These are phyloP conservation scores for Termitomyces sp. DNA, from an alignment of 768 basidiomycete genomes.

Conservation along the genomic window DNA sequence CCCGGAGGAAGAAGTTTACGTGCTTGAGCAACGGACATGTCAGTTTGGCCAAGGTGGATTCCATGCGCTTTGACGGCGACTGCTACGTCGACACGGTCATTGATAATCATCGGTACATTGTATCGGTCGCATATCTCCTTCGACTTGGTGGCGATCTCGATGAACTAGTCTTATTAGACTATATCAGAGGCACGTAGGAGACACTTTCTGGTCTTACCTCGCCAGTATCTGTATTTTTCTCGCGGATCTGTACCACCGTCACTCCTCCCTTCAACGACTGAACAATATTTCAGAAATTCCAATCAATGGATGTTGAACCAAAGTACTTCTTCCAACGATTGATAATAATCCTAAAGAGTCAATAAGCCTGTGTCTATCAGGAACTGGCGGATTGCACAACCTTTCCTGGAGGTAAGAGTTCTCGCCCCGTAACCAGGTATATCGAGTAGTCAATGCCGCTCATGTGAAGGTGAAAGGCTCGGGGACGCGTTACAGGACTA, in stretches of 20 bases:
- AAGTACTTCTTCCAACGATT: constrained; percentile 70
- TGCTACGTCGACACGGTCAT: constrained; percentile 85
- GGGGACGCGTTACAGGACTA: no score
- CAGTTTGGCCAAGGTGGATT: constrained; percentile 87
- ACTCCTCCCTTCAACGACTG: constrained; percentile 86
- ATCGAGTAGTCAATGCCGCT: constrained; percentile 59
- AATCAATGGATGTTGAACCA: constrained; percentile 2
- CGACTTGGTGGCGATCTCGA: constrained; percentile 64
- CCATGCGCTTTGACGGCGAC: constrained; percentile 74
- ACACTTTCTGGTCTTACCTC: constrained; percentile 48
- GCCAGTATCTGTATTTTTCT: constrained; percentile 78
- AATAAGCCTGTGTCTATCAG: not conserved
- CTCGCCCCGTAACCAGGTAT: constrained; percentile 85
- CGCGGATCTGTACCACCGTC: constrained; percentile 85
- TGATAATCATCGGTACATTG: constrained; percentile 81
- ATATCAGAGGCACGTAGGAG: not conserved
- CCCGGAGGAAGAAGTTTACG: constrained; percentile 64
- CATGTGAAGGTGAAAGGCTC: constrained; percentile 3
- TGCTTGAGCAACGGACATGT: constrained; percentile 70
- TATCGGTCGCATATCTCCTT: constrained; percentile 74
- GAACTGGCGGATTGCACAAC: constrained; percentile 29
- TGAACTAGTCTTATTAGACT: constrained; percentile 48
- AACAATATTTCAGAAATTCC: not conserved
- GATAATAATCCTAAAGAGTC: constrained; percentile 55
- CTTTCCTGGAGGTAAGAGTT: constrained; percentile 73